Base-by-base conservation (phyloP, 805 yeast genomes). In the Saturnispora sanitii region DNA sequence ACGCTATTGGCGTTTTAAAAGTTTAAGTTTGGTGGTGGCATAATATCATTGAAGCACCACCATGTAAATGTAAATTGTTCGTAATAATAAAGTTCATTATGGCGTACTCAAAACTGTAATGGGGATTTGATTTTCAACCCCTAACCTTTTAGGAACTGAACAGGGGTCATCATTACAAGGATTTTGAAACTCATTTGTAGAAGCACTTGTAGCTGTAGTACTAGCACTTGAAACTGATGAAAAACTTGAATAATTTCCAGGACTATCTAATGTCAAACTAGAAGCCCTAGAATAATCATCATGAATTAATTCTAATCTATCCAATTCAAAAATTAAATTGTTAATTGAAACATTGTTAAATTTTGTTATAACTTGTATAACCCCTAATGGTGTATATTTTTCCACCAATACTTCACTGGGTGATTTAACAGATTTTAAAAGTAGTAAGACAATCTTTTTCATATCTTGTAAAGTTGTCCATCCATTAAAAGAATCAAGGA, bases 331-430 rank as follows among this genome's bases (percentile, higher is more conserved):
- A 8, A 30, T 6, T 21, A 37, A 28, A 4, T 26, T 18, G 26
- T 29, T 27, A n/a, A 19, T 28, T 22, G 45, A 39, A 2, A n/a
- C 13, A 6, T 32, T n/a, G 13, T 23, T 30, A 18, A 59, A 62
- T 32, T 51, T 55, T 23, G 54, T 52, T 22, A 62, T 54, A 16
- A 71, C 76, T 15, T 67, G 68, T n/a, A 71, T 64, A 11, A 74
- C 80, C 1, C 80, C 80, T 37, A 72, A 52, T 23, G 61, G 63
- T 28, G 70, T 63, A 49, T 73, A 70, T 52, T 75, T 75, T 41
- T 70, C 71, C 23, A 66, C 53, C 26, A 75, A 56, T 13, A 73
- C 75, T 42, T 74, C 79, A 2, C 77, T 68, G 19, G 73, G 70
- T 43, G 62, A 58, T 37, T 64, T 51, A 30, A 73, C 58, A 26